These are phyloP conservation scores for Asterochloris erici DNA, from an alignment of 139 green algal species.

Conservation along the genomic window DNA sequence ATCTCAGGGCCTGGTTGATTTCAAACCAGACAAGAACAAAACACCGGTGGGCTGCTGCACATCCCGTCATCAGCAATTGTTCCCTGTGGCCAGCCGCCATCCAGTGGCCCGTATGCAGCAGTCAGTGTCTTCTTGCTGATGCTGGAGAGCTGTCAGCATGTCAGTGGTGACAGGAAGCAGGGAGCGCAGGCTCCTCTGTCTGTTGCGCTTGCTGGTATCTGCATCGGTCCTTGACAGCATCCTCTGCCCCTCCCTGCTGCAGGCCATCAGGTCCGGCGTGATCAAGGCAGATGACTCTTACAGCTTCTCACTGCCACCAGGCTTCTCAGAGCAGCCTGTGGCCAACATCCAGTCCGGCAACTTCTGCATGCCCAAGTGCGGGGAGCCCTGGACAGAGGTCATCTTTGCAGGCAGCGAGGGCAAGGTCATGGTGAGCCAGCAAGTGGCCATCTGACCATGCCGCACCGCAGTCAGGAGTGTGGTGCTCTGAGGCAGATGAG, in stretches of 20 bases:
- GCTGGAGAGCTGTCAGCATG: no score
- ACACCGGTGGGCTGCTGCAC: conserved; percentile 6
- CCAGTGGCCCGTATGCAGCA: no score
- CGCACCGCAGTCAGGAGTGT: no score
- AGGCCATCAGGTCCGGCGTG: conserved; percentile 17
- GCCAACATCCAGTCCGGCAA: conserved; percentile 28
- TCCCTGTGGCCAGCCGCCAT: no score
- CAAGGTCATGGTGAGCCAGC: conserved; percentile 20
- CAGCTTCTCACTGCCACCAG: conserved; percentile 15
- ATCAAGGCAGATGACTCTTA: conserved; percentile 17
- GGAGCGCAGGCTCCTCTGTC: no score
- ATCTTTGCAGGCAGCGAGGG: conserved; percentile 55
- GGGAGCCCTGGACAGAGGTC: conserved; percentile 75
- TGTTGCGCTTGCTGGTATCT: no score
- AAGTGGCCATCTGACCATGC: no score
- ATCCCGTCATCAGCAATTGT: no score
- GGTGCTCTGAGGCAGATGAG: no score
- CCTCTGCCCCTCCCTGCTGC: background rate
- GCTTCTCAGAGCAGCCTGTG: conserved; percentile 4
- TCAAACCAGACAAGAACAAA: conserved; percentile 17
- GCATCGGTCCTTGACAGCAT: background rate
- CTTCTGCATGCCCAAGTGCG: conserved; percentile 39
- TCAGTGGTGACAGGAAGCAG: no score
- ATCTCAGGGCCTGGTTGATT: background rate
- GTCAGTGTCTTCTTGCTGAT: no score